Base-by-base conservation (phyloP, 352 stramenopile genomes). In the Pythium aphanidermatum region DNA sequence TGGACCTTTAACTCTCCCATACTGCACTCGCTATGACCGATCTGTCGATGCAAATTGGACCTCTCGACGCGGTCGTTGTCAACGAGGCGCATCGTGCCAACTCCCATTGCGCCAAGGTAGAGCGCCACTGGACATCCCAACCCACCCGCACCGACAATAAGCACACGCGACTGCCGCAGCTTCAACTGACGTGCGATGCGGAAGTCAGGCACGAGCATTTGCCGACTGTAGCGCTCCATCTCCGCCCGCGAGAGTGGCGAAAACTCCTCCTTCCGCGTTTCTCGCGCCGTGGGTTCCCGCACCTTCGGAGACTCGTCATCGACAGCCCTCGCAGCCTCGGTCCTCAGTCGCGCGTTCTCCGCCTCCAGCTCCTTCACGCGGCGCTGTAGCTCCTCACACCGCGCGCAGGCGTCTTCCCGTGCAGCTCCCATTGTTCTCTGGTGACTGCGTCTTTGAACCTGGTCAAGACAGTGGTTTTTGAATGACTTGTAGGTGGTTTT, bases 21-120 rank as follows among this genome's bases (percentile, higher is more conserved):
- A 35, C 85, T 73, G 2, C 52, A 48, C 46, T 96, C 79, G 45
- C 83, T 85, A 58, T 98, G 95, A 20, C 98, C 76, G 40, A 98
- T 74, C 65, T 99, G 96, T 5, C 95, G 75, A 60, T 99, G 96
- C 46, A 99, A 65, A 68, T 99, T 99, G 41, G 79, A 97, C 31
- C 80, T 68, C 40, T 99, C 95, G 19, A 99, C 95, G 48, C 44
- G 33, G 66, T 99, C 96, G 55, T 91, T 79, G 63, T 99, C 96
- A 4, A 98, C 85, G 26, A 99, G 58, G 4, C 69, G 82, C n/a
- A 99, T 68, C 24, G 67, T 66, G 4, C 92, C 95, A 4, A 99
- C 74, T 3, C 96, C 96, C 63, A 96, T 96, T 8, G 79, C 90
- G 8, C 92, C 90, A 19, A 99, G 69, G 58, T 98, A 98, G 10